phyloP scores from a whole-genome alignment of 176 grass and related monocot genomes.

The Aegilops tauschii region DNA sequence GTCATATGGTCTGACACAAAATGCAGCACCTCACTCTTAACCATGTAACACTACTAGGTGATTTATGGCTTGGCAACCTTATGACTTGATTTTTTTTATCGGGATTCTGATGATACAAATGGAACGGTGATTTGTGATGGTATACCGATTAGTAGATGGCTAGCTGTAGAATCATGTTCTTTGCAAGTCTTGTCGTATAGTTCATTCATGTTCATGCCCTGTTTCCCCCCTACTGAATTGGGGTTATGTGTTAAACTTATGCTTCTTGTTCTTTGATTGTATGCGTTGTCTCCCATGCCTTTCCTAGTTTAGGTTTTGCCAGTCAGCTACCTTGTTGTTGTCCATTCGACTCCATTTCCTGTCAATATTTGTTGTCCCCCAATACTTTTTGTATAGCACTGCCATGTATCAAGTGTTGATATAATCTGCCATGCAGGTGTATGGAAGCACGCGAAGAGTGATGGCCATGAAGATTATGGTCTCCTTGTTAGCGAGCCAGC shows the following conservation, averaged over 20 bases:
- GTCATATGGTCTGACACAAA: neutral
- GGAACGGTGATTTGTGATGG: neutral
- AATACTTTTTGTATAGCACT: neutral
- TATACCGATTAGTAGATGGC: neutral
- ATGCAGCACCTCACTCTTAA: neutral
- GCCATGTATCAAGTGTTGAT: neutral
- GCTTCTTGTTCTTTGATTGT: neutral
- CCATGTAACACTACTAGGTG: neutral
- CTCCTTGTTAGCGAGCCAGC: conserved; percentile 88
- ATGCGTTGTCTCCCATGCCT: neutral
- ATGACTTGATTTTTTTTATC: neutral
- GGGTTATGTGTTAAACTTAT: neutral
- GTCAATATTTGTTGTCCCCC: neutral
- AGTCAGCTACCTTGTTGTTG: neutral
- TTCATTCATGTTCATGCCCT: neutral
- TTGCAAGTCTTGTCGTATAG: neutral
- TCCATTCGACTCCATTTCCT: neutral
- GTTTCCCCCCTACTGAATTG: neutral
- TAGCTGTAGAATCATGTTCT: neutral
- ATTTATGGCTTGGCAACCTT: neutral
- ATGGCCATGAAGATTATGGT: conserved; percentile 92
- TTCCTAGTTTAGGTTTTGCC: neutral
- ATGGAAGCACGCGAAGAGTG: conserved; percentile 91
- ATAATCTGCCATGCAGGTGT: conserved; percentile 47
- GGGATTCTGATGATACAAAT: neutral